These are phyloP conservation scores for Hymenochaete sp. DNA, from an alignment of 1,284 basidiomycete genomes.

Conservation along the genomic window DNA sequence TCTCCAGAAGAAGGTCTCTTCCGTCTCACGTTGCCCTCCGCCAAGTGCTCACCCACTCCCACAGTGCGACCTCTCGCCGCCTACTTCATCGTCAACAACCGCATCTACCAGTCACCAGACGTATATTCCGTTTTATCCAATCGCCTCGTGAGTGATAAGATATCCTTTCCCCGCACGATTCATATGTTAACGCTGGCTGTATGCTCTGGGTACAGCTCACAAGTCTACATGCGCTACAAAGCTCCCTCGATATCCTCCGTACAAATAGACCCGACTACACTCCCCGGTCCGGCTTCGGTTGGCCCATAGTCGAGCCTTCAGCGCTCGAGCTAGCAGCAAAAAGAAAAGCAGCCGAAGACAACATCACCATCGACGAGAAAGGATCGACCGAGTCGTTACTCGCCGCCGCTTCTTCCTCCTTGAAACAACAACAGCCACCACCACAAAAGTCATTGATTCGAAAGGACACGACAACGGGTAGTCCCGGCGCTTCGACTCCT, in stretches of 20 bases:
- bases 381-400: slow-evolving; percentile 7
- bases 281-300: slow-evolving; percentile 69
- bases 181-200: background rate
- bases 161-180: background rate
- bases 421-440: slow-evolving; percentile 4
- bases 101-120: slow-evolving; percentile 80
- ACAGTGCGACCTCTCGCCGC: slow-evolving; percentile 65
- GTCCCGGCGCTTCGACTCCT: slow-evolving; percentile 12
- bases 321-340: slow-evolving; percentile 33
- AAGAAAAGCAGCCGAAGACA: slow-evolving; percentile 24
- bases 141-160: slow-evolving; percentile 56
- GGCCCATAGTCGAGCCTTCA: slow-evolving; percentile 60
- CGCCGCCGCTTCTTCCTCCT: slow-evolving; percentile 2
- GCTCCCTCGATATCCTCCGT: slow-evolving; percentile 61
- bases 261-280: slow-evolving; percentile 67
- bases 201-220: slow-evolving; percentile 42
- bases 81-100: slow-evolving; percentile 79
- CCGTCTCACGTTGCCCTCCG: slow-evolving; percentile 11
- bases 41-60: slow-evolving; percentile 10
- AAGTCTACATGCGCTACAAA: slow-evolving; percentile 62
- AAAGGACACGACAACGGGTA: slow-evolving; percentile 11
- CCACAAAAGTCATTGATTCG: too few relatives aligned
- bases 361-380: slow-evolving; percentile 25
- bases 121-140: slow-evolving; percentile 76
- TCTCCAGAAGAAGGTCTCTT: slow-evolving; percentile 69